phyloP scores from a whole-genome alignment of 257 asterid genomes.

The Ballota nigra region DNA sequence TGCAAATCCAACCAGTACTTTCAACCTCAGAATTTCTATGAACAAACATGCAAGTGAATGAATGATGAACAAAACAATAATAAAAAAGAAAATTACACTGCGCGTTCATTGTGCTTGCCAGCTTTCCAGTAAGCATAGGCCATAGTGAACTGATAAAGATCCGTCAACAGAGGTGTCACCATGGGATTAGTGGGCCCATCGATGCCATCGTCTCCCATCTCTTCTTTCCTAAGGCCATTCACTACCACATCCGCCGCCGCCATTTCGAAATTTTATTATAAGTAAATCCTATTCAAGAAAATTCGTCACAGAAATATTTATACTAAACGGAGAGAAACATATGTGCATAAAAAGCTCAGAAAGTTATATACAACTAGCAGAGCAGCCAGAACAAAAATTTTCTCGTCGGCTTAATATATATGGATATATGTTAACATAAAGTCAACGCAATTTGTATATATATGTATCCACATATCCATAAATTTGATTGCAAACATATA shows the following conservation, averaged over 20 bases:
- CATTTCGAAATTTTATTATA: neutral
- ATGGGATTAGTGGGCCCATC: slow-evolving; percentile 81
- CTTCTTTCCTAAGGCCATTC: slow-evolving; percentile 44
- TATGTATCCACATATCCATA: too few relatives aligned
- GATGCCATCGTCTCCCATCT: slow-evolving; percentile 21
- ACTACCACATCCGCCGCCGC: slow-evolving; percentile 21
- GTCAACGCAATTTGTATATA: too few relatives aligned
- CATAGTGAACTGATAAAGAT: slow-evolving; percentile 94
- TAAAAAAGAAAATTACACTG: slow-evolving; percentile 49
- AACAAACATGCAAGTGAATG: neutral
- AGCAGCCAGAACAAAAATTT: neutral
- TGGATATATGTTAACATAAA: too few relatives aligned
- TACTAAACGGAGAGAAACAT: neutral
- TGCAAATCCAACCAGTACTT: neutral
- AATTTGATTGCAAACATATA: too few relatives aligned
- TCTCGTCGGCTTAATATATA: neutral
- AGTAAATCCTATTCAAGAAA: neutral
- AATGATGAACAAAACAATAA: neutral
- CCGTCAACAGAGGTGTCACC: slow-evolving; percentile 91
- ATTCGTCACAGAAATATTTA: neutral
- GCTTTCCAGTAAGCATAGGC: slow-evolving; percentile 99
- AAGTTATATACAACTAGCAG: slow-evolving; percentile 28
- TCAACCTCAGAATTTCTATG: neutral
- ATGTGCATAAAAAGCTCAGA: slow-evolving; percentile 17
- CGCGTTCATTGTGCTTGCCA: slow-evolving; percentile 78